phyloP scores from a whole-genome alignment of 192 early-diverging fungal species.

The Borealophlyctis nickersoniae region DNA sequence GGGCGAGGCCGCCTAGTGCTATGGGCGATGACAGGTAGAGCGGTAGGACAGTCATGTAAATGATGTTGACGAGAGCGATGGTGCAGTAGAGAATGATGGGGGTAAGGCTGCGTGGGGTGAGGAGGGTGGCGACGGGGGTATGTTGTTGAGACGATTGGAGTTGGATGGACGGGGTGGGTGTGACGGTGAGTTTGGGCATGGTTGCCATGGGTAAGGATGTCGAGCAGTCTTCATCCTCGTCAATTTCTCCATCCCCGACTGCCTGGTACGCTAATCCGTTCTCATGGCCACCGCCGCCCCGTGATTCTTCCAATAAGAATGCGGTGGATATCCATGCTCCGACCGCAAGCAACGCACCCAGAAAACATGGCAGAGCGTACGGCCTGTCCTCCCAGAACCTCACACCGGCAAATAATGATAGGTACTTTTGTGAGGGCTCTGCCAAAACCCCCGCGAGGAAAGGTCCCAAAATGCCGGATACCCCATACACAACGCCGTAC shows the following conservation, averaged over 20 bases:
- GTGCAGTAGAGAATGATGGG: constrained; percentile 39
- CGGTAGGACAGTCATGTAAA: constrained; percentile 35
- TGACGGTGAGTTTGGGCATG: background rate
- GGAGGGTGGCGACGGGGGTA: background rate
- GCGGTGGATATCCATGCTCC: background rate
- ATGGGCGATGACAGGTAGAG: constrained; percentile 37
- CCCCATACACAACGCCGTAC: constrained; percentile 45
- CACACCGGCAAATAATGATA: constrained; percentile 2
- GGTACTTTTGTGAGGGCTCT: constrained; percentile 4
- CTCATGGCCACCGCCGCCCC: background rate
- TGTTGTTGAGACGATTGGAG: background rate
- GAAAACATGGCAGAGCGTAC: constrained; percentile 17
- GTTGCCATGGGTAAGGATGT: background rate
- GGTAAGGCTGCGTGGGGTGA: constrained; percentile 14
- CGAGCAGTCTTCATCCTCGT: constrained; percentile 7
- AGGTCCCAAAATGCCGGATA: constrained; percentile 43
- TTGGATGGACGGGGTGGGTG: background rate
- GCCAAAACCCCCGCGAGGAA: constrained; percentile 34
- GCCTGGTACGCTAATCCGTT: background rate
- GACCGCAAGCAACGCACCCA: constrained; percentile 19
- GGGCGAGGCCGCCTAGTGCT: constrained; percentile 28
- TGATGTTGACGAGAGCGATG: constrained; percentile 44
- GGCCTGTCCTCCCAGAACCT: constrained; percentile 18
- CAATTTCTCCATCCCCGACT: background rate
- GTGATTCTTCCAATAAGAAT: constrained; percentile 7